Conservation (phyloP, 2,329 filamentous ascomycete species). For the Aspergillus candidus region DNA sequence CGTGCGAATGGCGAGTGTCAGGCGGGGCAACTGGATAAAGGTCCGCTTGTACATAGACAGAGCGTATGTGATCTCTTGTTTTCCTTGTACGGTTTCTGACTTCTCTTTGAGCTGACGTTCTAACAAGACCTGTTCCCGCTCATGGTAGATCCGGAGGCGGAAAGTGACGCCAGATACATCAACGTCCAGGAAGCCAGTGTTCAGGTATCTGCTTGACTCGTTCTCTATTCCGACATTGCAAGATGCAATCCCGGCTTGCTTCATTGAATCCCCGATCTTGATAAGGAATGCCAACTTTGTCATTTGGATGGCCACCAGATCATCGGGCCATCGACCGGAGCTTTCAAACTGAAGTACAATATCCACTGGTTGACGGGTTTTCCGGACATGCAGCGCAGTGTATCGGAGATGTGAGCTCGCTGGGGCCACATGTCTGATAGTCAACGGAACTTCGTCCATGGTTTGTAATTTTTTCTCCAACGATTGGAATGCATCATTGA, state of each 20-base stretch:
- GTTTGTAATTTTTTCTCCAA: slow-evolving; percentile 72
- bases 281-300: slow-evolving; percentile 85
- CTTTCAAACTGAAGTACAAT: slow-evolving; percentile 87
- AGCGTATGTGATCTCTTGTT: slow-evolving; percentile 63
- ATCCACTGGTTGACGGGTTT: slow-evolving; percentile 54
- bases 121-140: slow-evolving; percentile 75
- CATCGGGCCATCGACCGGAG: slow-evolving; percentile 89
- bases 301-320: slow-evolving; percentile 81
- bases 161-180: slow-evolving; percentile 67
- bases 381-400: slow-evolving; percentile 44
- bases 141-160: slow-evolving; percentile 80
- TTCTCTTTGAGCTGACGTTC: slow-evolving; percentile 74
- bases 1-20: slow-evolving; percentile 74
- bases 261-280: slow-evolving; percentile 66
- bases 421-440: slow-evolving; percentile 71
- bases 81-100: slow-evolving; percentile 55
- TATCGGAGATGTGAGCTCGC: slow-evolving; percentile 69
- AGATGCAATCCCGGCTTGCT: slow-evolving; percentile 55
- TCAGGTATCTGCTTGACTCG: slow-evolving; percentile 59
- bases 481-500: slow-evolving; percentile 63
- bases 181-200: slow-evolving; percentile 77
- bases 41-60: slow-evolving; percentile 65
- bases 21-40: slow-evolving; percentile 66
- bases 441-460: slow-evolving; percentile 79
- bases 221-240: slow-evolving; percentile 79